Evolutionary conservation across 1,284 basidiomycete genomes (phyloP), one percentile per base, ranked within the genome.

Genomic region (Athelia sp.): DNA sequence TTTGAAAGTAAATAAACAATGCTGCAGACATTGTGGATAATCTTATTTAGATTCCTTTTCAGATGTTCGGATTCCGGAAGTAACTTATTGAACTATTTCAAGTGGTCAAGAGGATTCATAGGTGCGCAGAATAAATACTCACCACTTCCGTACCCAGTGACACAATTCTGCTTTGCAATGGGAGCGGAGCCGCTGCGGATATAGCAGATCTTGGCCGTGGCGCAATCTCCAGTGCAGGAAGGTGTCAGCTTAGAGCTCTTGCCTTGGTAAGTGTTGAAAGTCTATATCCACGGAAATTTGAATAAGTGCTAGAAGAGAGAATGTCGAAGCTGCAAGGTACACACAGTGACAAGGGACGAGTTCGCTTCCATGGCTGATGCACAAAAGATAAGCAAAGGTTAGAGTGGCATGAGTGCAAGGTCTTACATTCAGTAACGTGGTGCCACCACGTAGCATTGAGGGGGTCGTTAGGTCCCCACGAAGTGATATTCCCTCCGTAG

Each of bases 161-260:
- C 26, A 59, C 87, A 91, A 58, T 83, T 81, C 58, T 82, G 66
- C 52, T 63, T 66, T 10, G 78, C 79, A 49, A 86, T 69, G 24
- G 73, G 72, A 0, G 75, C 74, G 21, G 83, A 85, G 17, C 85
- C 88, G 55, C 82, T 84, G 46, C 87, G 78, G 47, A 91, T 87
- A 61, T 91, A 92, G 62, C 89, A 92, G 42, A 91, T 82, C 65
- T 79, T 88, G 8, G 88, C 88, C 2, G 63, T 50, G 17, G 74
- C 63, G 58, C 90, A 92, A 13, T 74, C 73, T 15, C 73, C 75
- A 1, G 71, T 78, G 61, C 90, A 91, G n/a, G 76, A 51, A 9
- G 70, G 62, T 23, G 75, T 76, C 43, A 67, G 69, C 21, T 77
- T 64, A 6, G 82, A 85, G 50, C 75, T 73, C 64, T 90, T 88